Base-by-base conservation (phyloP, 129 eudicot species). In the Gnaphalium uliginosum region DNA sequence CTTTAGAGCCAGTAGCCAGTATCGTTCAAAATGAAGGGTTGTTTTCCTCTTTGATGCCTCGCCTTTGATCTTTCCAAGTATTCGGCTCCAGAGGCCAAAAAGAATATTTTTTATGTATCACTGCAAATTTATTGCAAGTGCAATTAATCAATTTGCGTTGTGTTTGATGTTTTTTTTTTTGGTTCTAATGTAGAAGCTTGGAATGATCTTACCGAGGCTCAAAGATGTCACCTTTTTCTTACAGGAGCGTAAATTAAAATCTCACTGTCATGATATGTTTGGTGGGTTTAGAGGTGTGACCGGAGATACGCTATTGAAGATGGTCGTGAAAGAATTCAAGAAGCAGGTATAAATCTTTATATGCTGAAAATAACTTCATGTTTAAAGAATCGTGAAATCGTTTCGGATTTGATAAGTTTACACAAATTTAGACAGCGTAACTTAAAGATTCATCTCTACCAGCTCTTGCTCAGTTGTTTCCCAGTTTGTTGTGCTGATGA, bases 261-360 rank as follows among this genome's bases (percentile, higher is more conserved):
- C 22, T 51, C 58, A 51, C 58, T n/a, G 58, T 51, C 58, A 51
- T 51, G 58, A 51, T 17, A 51, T 51, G 58, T 51, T 51, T 51
- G 21, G 17, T 51, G 58, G 58, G 21, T 51, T 51, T 51, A 51
- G 58, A 51, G 58, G 2, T 8, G 58, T 51, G 58, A n/a, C 58
- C 2, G 58, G 58, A 51, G 58, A 51, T 51, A 14, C 19, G 21
- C 5, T 14, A 4, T 17, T 51, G 58, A 51, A 51, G 58, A 51
- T 15, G 58, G 58, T 51, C 17, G 58, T 51, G 58, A 15, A 51
- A 1, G 21, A 51, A 51, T 51, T 17, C 19, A 51, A 51, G 58
- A 17, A 51, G 21, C 21, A n/a, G 58, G 58, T 51, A 51, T n/a
- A n/a, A 51, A n/a, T 7, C 19, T 51, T 15, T 17, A 51, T 51